Evolutionary conservation across 2,329 filamentous ascomycete genomes (phyloP).

Genomic region (Passalora sequoiae): DNA sequence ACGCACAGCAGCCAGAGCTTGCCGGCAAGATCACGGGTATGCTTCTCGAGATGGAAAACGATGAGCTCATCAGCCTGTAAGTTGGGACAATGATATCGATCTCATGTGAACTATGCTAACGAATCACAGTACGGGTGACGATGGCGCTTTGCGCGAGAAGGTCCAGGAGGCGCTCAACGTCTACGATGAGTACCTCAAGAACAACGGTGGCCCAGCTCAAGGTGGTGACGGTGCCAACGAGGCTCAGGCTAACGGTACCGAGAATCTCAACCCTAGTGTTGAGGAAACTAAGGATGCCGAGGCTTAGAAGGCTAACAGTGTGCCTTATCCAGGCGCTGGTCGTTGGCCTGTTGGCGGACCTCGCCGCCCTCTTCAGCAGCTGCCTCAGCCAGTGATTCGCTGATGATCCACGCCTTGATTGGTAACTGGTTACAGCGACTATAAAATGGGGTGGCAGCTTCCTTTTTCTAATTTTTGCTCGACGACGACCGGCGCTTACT

Average conservation of each 20-base stretch:
- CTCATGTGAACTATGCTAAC: constrained; percentile 27
- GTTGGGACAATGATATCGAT: constrained; percentile 40
- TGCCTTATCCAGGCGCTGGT: constrained; percentile 10
- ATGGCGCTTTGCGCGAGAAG: constrained; percentile 83
- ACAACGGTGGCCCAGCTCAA: constrained; percentile 50
- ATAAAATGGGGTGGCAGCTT: constrained; percentile 4
- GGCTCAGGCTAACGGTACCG: constrained; percentile 30
- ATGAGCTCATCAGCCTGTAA: constrained; percentile 91
- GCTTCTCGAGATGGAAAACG: constrained; percentile 98
- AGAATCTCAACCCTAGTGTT: constrained; percentile 32
- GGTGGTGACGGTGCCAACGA: constrained; percentile 29
- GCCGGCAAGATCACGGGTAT: constrained; percentile 99
- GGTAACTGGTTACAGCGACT: constrained; percentile 12
- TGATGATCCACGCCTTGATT: constrained; percentile 12
- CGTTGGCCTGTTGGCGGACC: constrained; percentile 11
- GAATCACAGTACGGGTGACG: constrained; percentile 71
- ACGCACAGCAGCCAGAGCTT: constrained; percentile 86
- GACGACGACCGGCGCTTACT: constrained; percentile 13
- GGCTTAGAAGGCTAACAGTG: constrained; percentile 26
- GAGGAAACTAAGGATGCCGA: constrained; percentile 31
- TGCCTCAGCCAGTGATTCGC: constrained; percentile 15
- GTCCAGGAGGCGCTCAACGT: constrained; percentile 95
- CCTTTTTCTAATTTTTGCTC: constrained; percentile 9
- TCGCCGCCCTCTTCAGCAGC: constrained; percentile 14
- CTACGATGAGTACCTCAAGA: constrained; percentile 98